These are phyloP conservation scores for Corylus americana DNA, from an alignment of 306 rosid species.

Conservation along the genomic window DNA sequence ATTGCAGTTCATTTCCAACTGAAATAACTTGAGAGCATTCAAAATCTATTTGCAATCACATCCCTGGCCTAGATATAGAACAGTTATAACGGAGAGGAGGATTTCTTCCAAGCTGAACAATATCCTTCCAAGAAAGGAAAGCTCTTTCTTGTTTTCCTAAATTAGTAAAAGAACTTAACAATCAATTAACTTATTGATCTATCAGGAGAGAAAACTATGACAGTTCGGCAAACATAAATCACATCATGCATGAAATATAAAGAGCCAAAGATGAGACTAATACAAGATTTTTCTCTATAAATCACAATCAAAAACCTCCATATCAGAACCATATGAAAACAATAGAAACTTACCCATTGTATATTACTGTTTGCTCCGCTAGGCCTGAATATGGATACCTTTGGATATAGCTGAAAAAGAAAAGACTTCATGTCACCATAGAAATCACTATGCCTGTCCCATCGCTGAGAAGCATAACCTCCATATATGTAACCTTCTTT, in stretches of 20 bases:
- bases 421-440: constrained; percentile 86
- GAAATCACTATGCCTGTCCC: constrained; percentile 91
- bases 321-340: constrained; percentile 8
- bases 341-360: constrained; percentile 76
- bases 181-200: too few relatives aligned
- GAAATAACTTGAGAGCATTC: not conserved
- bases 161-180: too few relatives aligned
- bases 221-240: not conserved
- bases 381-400: constrained; percentile 73
- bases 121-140: too few relatives aligned
- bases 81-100: not conserved
- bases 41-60: not conserved
- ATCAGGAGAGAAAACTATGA: not conserved
- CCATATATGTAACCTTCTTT: constrained; percentile 79
- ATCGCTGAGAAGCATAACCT: constrained; percentile 89
- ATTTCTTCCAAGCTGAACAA: not conserved
- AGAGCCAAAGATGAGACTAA: not conserved
- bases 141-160: too few relatives aligned
- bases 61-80: too few relatives aligned
- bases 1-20: not conserved
- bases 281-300: not conserved
- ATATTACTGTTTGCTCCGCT: constrained; percentile 82
- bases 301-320: not conserved
- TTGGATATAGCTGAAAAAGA: constrained; percentile 77
- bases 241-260: too few relatives aligned